phyloP scores from a whole-genome alignment of 306 rosid species.

The Arachis hypogaea region DNA sequence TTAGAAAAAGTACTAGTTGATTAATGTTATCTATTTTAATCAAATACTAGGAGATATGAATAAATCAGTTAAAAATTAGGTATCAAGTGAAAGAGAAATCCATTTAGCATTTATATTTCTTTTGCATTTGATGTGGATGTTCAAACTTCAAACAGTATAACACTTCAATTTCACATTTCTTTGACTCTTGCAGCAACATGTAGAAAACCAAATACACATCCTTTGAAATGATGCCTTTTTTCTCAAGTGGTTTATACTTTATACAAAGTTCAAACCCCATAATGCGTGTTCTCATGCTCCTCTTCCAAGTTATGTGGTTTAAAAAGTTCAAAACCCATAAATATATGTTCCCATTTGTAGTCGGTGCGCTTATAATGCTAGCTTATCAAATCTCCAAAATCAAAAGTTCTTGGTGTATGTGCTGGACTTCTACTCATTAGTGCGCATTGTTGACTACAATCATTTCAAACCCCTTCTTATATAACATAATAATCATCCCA shows the following conservation, averaged over 20 bases:
- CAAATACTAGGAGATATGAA: too few relatives aligned
- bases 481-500: slow-evolving; percentile 28
- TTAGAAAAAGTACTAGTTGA: too few relatives aligned
- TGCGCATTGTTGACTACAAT: slow-evolving; percentile 27
- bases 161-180: too few relatives aligned
- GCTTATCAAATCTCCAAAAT: slow-evolving; percentile 33
- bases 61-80: too few relatives aligned
- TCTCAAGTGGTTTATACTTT: slow-evolving; percentile 11
- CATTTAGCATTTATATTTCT: too few relatives aligned
- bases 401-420: slow-evolving; percentile 32
- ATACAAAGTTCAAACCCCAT: not conserved
- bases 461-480: slow-evolving; percentile 7
- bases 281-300: not conserved
- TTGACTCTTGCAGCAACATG: not conserved
- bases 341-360: slow-evolving; percentile 33
- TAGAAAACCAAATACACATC: not conserved
- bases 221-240: not conserved
- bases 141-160: too few relatives aligned
- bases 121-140: too few relatives aligned
- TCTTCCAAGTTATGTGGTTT: slow-evolving; percentile 19
- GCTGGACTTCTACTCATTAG: slow-evolving; percentile 13
- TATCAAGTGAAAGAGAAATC: too few relatives aligned
- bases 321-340: slow-evolving; percentile 19
- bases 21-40: too few relatives aligned
- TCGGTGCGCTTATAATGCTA: slow-evolving; percentile 36